Base-by-base conservation (phyloP, 176 grass and related monocot species). In the Aechmea fasciata region DNA sequence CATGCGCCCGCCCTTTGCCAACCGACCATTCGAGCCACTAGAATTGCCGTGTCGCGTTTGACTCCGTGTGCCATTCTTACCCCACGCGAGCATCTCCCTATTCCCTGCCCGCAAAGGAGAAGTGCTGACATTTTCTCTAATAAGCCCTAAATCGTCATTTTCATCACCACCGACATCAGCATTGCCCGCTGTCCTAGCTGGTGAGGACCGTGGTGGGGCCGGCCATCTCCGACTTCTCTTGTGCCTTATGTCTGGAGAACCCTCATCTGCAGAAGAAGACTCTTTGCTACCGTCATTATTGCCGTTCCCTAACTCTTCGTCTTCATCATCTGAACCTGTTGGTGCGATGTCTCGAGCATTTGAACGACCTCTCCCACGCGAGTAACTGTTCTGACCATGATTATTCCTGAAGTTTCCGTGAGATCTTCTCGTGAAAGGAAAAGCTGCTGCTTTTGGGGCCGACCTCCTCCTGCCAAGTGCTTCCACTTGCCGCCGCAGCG, bases 11-110 rank as follows among this genome's bases (percentile, higher is more conserved):
- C 82, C 80, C 79, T 74, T 91, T 47, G 72, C 79, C 26, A 72
- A 63, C 70, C 82, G 87, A 68, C 79, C 79, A 75, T 77, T 85
- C 85, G 77, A 88, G 50, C 85, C 67, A 77, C 89, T 62, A 11
- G 49, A 22, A 83, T 67, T 85, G 14, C 85, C 80, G 80, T 88
- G 29, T 62, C 89, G 80, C 52, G 71, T 91, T 77, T 91, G 89
- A 83, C 89, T 91, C 19, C 89, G 70, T n/a, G 85, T 69, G 70
- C 89, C 89, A 78, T 91, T 91, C 76, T 91, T 91, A 0, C 89
- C 89, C 89, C 89, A 91, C 65, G 89, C 85, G 19, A 91, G 89
- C 72, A 88, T 91, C 70, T 91, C 89, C 24, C 78, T 75, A 13
- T 66, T 75, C 28, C 74, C 65, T 24, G 29, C 85, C 20, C 48